Conservation (phyloP, 148 eudicot species). For the Diospyros lotus region DNA sequence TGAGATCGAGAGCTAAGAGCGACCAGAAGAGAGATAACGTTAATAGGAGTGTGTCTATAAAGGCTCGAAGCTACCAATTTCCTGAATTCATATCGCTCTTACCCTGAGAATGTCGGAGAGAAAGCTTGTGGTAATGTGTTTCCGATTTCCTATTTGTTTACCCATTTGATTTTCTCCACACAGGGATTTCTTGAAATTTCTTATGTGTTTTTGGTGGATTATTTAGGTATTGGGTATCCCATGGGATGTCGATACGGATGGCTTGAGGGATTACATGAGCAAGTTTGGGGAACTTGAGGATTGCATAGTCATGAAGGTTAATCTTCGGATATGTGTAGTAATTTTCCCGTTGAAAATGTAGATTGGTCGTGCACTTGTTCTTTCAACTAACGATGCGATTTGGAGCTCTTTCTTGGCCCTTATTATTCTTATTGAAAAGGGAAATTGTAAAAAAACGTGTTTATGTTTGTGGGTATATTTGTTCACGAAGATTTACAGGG, state of each 20-base stretch:
- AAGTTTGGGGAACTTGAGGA: constrained; percentile 94
- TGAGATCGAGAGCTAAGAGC: constrained; percentile 31
- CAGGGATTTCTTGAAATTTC: background rate
- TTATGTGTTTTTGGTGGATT: background rate
- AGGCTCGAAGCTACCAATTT: background rate
- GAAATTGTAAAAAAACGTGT: background rate
- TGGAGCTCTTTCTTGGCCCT: background rate
- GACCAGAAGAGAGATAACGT: constrained; percentile 8
- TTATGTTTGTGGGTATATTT: too few species aligned
- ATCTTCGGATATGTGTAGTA: background rate
- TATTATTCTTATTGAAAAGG: background rate
- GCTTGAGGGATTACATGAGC: constrained; percentile 88
- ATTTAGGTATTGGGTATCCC: constrained; percentile 94
- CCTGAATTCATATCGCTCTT: background rate
- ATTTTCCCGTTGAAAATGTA: background rate
- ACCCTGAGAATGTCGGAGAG: constrained; percentile 45
- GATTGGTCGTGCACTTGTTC: background rate
- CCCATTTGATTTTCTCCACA: background rate
- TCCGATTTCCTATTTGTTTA: background rate
- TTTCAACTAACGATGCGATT: background rate
- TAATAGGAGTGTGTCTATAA: background rate
- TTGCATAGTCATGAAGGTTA: constrained; percentile 94
- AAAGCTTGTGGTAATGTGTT: constrained; percentile 81
- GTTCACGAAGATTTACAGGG: too few species aligned
- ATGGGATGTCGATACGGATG: constrained; percentile 92